phyloP scores from a whole-genome alignment of 1,139 yeast genomes.

The Lodderomyces elongisporus region DNA sequence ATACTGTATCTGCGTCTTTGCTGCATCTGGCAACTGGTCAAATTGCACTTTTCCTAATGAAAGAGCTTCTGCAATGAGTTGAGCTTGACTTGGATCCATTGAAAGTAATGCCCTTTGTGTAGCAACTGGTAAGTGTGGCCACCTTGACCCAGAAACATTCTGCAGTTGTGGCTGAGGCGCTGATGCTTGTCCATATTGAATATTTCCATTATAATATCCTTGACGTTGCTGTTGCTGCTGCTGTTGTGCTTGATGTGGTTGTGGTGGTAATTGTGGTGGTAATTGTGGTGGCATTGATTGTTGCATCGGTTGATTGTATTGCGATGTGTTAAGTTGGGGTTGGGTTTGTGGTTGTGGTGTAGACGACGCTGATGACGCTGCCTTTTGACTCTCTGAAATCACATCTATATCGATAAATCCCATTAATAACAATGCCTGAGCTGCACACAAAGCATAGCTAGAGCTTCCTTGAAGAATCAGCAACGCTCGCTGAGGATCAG shows the following conservation, averaged over 20 bases:
- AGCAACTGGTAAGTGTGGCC: constrained; percentile 47
- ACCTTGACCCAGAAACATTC: constrained; percentile 24
- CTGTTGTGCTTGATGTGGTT: constrained; percentile 15
- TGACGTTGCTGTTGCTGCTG: constrained; percentile 10
- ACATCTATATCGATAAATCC: constrained; percentile 67
- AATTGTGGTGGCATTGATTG: no score
- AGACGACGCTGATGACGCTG: constrained; percentile 16
- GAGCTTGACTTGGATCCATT: constrained; percentile 55
- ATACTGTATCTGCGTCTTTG: background rate
- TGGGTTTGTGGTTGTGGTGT: constrained; percentile 18
- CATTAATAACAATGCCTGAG: constrained; percentile 73
- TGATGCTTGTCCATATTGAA: constrained; percentile 13
- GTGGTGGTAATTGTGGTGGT: constrained; percentile 6
- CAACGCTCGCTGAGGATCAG: constrained; percentile 45
- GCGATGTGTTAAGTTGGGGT: constrained; percentile 4
- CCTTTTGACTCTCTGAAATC: constrained; percentile 43
- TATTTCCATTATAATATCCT: constrained; percentile 8
- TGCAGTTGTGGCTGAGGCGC: constrained; percentile 11
- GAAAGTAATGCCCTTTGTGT: constrained; percentile 46
- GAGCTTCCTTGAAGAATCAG: constrained; percentile 55
- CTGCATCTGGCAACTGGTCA: background rate
- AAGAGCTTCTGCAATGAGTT: constrained; percentile 60
- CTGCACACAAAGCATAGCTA: constrained; percentile 57
- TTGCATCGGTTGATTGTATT: background rate
- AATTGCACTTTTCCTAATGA: constrained; percentile 49